These are phyloP conservation scores for Dryas integrifolia DNA, from an alignment of 331 rosid species.

Conservation along the genomic window DNA sequence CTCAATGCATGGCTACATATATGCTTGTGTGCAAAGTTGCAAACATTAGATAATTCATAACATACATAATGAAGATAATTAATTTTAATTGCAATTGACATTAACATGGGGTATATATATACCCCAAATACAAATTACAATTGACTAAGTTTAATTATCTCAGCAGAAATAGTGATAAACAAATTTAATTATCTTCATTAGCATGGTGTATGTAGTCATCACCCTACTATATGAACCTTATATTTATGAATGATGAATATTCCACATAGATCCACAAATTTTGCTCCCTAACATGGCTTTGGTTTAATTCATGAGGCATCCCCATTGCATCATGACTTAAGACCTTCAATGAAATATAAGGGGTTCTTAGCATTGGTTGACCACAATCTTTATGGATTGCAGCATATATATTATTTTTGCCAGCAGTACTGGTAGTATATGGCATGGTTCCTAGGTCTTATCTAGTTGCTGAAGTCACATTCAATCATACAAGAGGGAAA, in stretches of 20 bases:
- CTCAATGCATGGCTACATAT: no score
- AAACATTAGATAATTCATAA: no score
- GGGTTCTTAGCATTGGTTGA: not conserved
- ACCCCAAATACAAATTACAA: no score
- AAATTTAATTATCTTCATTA: no score
- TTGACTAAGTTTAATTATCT: no score
- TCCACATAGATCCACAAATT: constrained; percentile 24
- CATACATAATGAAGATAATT: no score
- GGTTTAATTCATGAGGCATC: constrained; percentile 6
- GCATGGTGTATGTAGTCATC: no score
- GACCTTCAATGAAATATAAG: not conserved
- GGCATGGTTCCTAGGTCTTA: not conserved
- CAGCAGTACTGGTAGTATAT: not conserved
- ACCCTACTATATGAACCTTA: not conserved
- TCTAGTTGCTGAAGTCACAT: not conserved
- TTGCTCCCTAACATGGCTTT: constrained; percentile 33
- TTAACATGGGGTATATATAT: no score
- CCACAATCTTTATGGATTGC: not conserved
- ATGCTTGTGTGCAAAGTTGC: no score
- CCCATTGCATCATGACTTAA: not conserved
- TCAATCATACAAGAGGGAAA: not conserved
- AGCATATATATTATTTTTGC: not conserved
- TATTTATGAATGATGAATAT: not conserved
- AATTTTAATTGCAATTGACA: no score
- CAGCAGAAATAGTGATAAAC: no score